Conservation (phyloP, 2,329 filamentous ascomycete species). For the Ophiocordyceps robertsii region DNA sequence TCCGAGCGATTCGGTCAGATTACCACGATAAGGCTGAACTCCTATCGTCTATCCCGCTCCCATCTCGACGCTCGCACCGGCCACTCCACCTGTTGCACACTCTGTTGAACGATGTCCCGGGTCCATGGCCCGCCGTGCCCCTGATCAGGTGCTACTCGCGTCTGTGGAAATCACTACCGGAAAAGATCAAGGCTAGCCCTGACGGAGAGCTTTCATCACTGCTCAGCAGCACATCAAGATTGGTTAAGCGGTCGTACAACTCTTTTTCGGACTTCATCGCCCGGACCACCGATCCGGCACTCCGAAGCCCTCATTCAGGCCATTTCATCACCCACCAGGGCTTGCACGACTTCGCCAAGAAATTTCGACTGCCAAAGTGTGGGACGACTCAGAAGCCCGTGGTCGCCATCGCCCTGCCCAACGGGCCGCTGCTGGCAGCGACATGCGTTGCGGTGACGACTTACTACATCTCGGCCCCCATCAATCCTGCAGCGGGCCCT, state of each 20-base stretch:
- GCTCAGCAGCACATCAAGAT: slow-evolving; percentile 6
- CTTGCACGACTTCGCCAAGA: slow-evolving; percentile 16
- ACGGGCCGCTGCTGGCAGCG: slow-evolving; percentile 38
- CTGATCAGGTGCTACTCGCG: slow-evolving; percentile 20
- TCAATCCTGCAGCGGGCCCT: slow-evolving; percentile 32
- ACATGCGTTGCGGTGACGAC: slow-evolving; percentile 33
- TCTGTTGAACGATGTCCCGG: slow-evolving; percentile 11
- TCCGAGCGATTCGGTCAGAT: slow-evolving; percentile 3
- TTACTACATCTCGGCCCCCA: slow-evolving; percentile 37
- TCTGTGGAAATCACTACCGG: slow-evolving; percentile 22
- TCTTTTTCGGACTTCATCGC: slow-evolving; percentile 25
- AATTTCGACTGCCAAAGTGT: slow-evolving; percentile 16
- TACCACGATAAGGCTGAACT: slow-evolving; percentile 7
- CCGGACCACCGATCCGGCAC: slow-evolving; percentile 12
- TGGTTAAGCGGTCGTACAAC: slow-evolving; percentile 17
- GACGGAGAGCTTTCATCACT: slow-evolving; percentile 5
- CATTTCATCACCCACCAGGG: slow-evolving; percentile 17
- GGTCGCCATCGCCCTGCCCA: slow-evolving; percentile 37
- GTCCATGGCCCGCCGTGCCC: slow-evolving; percentile 14
- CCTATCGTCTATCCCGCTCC: slow-evolving; percentile 9
- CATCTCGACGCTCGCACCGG: slow-evolving; percentile 7
- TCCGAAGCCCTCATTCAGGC: slow-evolving; percentile 11
- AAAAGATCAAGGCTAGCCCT: slow-evolving; percentile 16
- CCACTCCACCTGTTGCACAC: slow-evolving; percentile 13
- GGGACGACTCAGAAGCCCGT: slow-evolving; percentile 20